Conservation (phyloP, 2,329 filamentous ascomycete genomes). For the Sclerotinia borealis region DNA sequence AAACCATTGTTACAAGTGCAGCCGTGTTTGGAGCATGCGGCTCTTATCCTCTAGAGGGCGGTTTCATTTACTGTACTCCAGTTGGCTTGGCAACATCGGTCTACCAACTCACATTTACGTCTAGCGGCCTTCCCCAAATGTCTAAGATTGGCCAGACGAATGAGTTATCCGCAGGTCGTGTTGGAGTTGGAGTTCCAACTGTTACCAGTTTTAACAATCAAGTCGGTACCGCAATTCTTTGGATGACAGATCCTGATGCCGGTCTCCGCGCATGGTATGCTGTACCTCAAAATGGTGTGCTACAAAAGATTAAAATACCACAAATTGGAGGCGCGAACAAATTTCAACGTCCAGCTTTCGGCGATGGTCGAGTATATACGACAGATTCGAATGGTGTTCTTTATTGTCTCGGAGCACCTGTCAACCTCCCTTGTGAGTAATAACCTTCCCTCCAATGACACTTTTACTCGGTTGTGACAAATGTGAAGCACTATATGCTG, state of each 20-base stretch:
- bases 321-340: conserved; percentile 34
- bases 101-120: conserved; percentile 33
- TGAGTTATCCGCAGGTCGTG: conserved; percentile 29
- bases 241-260: conserved; percentile 35
- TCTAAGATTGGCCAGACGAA: conserved; percentile 30
- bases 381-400: conserved; percentile 26
- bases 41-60: conserved; percentile 39
- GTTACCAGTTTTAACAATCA: conserved; percentile 34
- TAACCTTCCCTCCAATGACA: background rate
- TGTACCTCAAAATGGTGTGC: conserved; percentile 34
- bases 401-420: conserved; percentile 33
- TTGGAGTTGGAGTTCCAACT: conserved; percentile 34
- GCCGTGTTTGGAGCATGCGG: conserved; percentile 36
- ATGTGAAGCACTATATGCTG: background rate
- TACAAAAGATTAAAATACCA: conserved; percentile 32
- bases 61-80: conserved; percentile 38
- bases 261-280: conserved; percentile 36
- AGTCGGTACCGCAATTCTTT: conserved; percentile 34
- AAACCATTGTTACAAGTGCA: conserved; percentile 33
- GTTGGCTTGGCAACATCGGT: conserved; percentile 32
- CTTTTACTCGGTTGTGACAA: background rate
- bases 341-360: conserved; percentile 37
- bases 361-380: conserved; percentile 33
- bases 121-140: conserved; percentile 32
- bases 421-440: conserved; percentile 29